These are phyloP conservation scores for Apiotrichum gracile DNA, from an alignment of 1,284 basidiomycete genomes.

Conservation along the genomic window DNA sequence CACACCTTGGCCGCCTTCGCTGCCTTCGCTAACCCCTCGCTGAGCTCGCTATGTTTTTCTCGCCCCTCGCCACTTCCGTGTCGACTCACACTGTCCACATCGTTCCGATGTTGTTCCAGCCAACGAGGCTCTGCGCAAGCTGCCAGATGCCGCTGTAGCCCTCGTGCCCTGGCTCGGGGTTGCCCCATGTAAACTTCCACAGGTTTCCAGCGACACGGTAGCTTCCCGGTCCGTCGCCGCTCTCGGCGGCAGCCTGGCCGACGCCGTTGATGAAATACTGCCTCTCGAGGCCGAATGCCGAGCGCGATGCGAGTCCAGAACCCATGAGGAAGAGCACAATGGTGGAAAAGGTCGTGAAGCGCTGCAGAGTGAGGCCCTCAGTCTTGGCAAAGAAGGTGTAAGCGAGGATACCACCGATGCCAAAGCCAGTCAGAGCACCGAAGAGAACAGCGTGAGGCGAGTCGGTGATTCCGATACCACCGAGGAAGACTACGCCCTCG, in stretches of 20 bases:
- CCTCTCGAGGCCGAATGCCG: conserved; percentile 61
- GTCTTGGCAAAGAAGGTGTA: conserved; percentile 29
- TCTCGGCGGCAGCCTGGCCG: conserved; percentile 65
- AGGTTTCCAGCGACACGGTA: conserved; percentile 70
- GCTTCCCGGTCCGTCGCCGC: conserved; percentile 73
- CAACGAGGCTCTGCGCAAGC: conserved; percentile 27
- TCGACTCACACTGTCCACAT: conserved; percentile 57
- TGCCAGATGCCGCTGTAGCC: conserved; percentile 39
- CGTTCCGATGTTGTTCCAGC: conserved; percentile 45
- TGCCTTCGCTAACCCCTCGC: not conserved
- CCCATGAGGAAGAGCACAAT: conserved; percentile 80
- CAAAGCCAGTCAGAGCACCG: conserved; percentile 48
- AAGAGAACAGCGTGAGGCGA: conserved; percentile 61
- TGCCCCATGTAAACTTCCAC: conserved; percentile 78
- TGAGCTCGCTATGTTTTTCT: not conserved
- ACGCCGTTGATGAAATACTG: conserved; percentile 61
- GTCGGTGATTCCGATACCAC: conserved; percentile 55
- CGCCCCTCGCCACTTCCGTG: not conserved
- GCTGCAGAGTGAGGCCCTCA: conserved; percentile 51
- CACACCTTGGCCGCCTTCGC: not conserved
- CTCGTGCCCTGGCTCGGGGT: conserved; percentile 56
- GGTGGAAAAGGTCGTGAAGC: conserved; percentile 77
- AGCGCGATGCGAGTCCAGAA: conserved; percentile 72
- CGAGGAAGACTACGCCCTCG: conserved; percentile 83
- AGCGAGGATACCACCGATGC: conserved; percentile 64